Conservation (phyloP, 2,329 filamentous ascomycete genomes). For the Penicillium sp. region DNA sequence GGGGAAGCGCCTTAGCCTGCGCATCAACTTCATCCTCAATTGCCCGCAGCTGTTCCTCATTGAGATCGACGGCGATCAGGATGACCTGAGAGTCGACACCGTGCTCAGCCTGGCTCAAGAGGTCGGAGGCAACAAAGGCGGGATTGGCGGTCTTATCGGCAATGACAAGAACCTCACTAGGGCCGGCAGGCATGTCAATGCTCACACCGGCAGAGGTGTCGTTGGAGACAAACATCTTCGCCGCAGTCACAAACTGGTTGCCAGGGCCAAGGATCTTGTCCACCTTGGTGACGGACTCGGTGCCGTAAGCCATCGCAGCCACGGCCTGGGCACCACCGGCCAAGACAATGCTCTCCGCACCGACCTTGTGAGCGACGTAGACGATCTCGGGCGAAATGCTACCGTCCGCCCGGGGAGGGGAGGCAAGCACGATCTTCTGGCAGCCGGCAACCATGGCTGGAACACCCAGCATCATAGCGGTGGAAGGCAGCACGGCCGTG, state of each 20-base stretch:
- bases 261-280: conserved; percentile 98
- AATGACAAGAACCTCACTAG: conserved; percentile 92
- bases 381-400: conserved; percentile 94
- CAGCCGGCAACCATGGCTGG: conserved; percentile 97
- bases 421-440: conserved; percentile 88
- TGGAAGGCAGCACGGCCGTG: conserved; percentile 93
- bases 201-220: conserved; percentile 91
- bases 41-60: conserved; percentile 64
- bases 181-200: conserved; percentile 98
- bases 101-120: conserved; percentile 93
- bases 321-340: conserved; percentile 94
- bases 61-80: conserved; percentile 75
- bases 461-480: conserved; percentile 95
- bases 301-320: conserved; percentile 95
- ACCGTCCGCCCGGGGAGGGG: conserved; percentile 81
- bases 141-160: conserved; percentile 84
- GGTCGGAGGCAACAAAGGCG: conserved; percentile 89
- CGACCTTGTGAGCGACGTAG: conserved; percentile 93
- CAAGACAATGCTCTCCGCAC: conserved; percentile 90
- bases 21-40: conserved; percentile 88
- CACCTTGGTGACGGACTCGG: conserved; percentile 87
- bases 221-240: conserved; percentile 97
- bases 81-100: conserved; percentile 95
- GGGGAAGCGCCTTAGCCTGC: conserved; percentile 79
- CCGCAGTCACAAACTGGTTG: conserved; percentile 97